Conservation (phyloP, 1,139 yeast species). For the Yamadazyma songkhlaensis region DNA sequence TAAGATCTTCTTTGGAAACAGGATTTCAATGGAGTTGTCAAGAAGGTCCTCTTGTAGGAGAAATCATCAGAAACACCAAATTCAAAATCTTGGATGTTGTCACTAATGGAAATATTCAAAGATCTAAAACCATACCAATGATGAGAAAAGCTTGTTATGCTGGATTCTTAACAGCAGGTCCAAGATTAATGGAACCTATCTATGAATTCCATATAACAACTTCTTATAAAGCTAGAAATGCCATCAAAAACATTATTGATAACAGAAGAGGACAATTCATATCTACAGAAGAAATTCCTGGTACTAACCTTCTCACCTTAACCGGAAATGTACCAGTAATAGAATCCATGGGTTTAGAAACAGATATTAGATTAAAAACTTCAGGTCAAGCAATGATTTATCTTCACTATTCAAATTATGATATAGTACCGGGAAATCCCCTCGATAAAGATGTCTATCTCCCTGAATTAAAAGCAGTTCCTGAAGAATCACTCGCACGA, state of each 20-base stretch:
- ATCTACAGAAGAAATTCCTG: conserved; percentile 59
- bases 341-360: conserved; percentile 85
- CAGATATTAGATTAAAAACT: conserved; percentile 75
- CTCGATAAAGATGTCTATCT: conserved; percentile 61
- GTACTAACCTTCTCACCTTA: conserved; percentile 65
- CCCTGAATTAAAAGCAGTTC: conserved; percentile 76
- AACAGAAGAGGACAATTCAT: conserved; percentile 62
- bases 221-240: conserved; percentile 40
- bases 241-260: conserved; percentile 50
- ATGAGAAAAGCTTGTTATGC: conserved; percentile 82
- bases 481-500: conserved; percentile 66
- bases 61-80: conserved; percentile 67
- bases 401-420: conserved; percentile 69
- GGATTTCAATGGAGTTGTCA: conserved; percentile 84
- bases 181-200: conserved; percentile 80
- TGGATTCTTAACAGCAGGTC: conserved; percentile 75
- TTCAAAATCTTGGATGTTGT: conserved; percentile 69
- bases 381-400: conserved; percentile 77
- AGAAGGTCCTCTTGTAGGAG: conserved; percentile 92
- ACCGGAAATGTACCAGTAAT: conserved; percentile 78
- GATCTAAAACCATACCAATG: conserved; percentile 78
- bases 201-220: conserved; percentile 64
- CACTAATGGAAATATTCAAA: conserved; percentile 44
- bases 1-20: conserved; percentile 58
- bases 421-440: conserved; percentile 88